Evolutionary conservation across 192 early-diverging fungal genomes (phyloP).

Genomic region (Backusella australiensis): DNA sequence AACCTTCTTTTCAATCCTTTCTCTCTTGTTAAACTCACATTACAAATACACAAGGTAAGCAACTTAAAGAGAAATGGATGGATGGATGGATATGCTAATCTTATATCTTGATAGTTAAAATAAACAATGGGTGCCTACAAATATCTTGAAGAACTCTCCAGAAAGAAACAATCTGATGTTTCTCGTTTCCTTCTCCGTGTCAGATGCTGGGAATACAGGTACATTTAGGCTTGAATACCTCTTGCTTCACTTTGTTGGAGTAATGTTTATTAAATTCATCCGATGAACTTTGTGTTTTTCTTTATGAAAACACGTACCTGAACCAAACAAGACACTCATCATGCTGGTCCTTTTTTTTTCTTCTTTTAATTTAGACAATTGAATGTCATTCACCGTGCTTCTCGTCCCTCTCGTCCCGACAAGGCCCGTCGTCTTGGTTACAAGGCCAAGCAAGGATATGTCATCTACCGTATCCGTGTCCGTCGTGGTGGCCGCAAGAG

Average conservation of each 20-base stretch:
- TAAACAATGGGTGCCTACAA: constrained; percentile 62
- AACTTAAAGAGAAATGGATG: neutral
- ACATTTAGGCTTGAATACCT: constrained; percentile 30
- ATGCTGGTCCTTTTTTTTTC: neutral
- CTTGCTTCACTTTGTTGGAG: constrained; percentile 42
- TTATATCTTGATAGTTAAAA: neutral
- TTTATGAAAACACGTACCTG: neutral
- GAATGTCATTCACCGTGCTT: no score
- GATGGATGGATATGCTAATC: neutral
- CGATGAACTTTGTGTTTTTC: constrained; percentile 12
- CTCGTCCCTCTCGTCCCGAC: no score
- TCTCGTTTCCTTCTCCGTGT: constrained; percentile 98
- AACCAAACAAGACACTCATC: neutral
- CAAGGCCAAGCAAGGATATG: no score
- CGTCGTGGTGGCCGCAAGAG: no score
- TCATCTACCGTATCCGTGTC: no score
- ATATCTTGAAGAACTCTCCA: constrained; percentile 93
- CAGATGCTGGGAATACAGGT: constrained; percentile 97
- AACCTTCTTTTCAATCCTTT: neutral
- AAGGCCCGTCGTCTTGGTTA: no score
- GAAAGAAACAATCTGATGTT: constrained; percentile 99
- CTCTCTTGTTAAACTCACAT: neutral
- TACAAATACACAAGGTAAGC: neutral
- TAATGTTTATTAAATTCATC: constrained; percentile 16
- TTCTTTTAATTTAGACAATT: constrained; percentile 7